Evolutionary conservation across 192 early-diverging fungal genomes (phyloP), one percentile per base, ranked within the genome.

Genomic region (Obelidium mucronatum): DNA sequence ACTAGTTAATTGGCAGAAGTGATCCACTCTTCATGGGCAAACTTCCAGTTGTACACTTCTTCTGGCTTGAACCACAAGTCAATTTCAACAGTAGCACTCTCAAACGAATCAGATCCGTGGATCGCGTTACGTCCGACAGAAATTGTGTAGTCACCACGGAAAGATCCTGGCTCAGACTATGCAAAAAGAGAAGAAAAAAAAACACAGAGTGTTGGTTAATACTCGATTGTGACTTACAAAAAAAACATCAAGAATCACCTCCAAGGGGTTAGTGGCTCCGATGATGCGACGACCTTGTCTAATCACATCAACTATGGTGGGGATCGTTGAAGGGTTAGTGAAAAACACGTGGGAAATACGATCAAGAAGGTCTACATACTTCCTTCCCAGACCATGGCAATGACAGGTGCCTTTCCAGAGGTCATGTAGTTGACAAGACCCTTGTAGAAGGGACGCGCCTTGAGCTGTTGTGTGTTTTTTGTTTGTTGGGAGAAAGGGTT

Each of bases 381-480:
- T 64, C 93, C 94, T 81, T 92, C 88, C 94, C 94, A 96, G 68
- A 96, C 89, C 89, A 86, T 86, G 71, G 85, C 83, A 70, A 86
- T 81, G 69, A 81, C 94, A 19, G 95, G 95, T 5, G 93, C 93
- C 74, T 84, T 84, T 68, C 95, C 95, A 77, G 89, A 91, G 58
- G 94, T 94, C 92, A 97, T 97, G 88, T 97, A 97, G 74, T 93
- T 88, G 54, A 97, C 93, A 36, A 97, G 88, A 35, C 94, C 93
- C 26, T 76, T 83, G 85, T 95, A 97, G 89, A 97, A 97, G 35
- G 95, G 95, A 80, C 93, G 89, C 73, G 84, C 81, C 77, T 88
- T 91, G 31, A 86, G 74, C 79, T 97, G 95, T 51, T 83, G 93
- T 74, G 96, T 96, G 84, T 97, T 95, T 82, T 92, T 83, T 60